Conservation (phyloP, 805 yeast species). For the Cyberlindnera mrakii region DNA sequence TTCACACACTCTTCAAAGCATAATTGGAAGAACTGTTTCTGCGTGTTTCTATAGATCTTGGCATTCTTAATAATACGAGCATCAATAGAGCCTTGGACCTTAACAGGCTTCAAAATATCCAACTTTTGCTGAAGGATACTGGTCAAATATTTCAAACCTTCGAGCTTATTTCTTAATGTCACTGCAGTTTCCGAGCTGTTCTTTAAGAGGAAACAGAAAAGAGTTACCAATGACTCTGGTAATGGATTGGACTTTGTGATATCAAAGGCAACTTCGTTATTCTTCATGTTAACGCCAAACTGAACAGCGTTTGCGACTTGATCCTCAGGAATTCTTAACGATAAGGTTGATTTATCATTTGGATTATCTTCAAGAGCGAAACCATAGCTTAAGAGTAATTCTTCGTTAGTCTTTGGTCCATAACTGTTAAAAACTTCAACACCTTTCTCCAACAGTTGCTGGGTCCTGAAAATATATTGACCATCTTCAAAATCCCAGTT, state of each 20-base stretch:
- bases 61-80: constrained; percentile 27
- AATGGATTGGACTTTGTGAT: constrained; percentile 28
- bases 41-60: constrained; percentile 42
- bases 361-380: constrained; percentile 55
- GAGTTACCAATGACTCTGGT: constrained; percentile 41
- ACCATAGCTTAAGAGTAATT: constrained; percentile 75
- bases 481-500: constrained; percentile 43
- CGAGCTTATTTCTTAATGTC: constrained; percentile 50
- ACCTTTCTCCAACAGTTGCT: constrained; percentile 27
- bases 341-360: constrained; percentile 53
- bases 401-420: constrained; percentile 86
- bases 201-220: constrained; percentile 51
- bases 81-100: constrained; percentile 18
- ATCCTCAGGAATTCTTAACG: constrained; percentile 43
- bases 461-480: constrained; percentile 37
- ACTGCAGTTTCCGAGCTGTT: constrained; percentile 40
- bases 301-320: constrained; percentile 26
- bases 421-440: constrained; percentile 71
- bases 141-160: constrained; percentile 52
- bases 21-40: constrained; percentile 39
- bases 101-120: constrained; percentile 28
- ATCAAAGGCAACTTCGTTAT: constrained; percentile 34
- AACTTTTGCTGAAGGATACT: constrained; percentile 48
- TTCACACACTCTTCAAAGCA: constrained; percentile 40
- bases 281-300: constrained; percentile 35